Conservation (phyloP, 805 yeast species). For the Tetrapisispora nanseiensis region DNA sequence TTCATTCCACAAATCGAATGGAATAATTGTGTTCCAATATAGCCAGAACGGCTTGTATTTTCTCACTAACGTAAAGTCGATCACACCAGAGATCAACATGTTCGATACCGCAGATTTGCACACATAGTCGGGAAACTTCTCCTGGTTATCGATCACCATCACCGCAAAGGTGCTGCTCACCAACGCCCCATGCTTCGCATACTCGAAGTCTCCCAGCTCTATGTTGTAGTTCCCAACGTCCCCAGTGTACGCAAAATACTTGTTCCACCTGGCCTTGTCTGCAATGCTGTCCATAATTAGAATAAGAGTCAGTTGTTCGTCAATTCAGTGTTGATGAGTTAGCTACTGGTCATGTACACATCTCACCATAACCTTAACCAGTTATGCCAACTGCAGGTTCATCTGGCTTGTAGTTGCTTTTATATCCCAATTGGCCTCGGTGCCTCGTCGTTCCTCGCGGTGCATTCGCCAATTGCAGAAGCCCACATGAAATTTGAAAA, state of each 20-base stretch:
- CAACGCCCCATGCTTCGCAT: background rate
- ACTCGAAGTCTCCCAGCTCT: background rate
- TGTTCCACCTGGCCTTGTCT: background rate
- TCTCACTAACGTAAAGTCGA: background rate
- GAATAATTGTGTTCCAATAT: background rate
- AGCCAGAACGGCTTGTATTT: background rate
- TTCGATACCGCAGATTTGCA: background rate
- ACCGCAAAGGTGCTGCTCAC: background rate
- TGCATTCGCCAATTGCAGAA: no score
- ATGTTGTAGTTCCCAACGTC: background rate
- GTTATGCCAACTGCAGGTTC: no score
- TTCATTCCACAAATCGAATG: background rate
- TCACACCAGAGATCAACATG: background rate
- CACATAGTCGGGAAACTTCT: background rate
- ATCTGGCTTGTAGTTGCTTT: no score
- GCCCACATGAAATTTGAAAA: no score
- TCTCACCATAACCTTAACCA: no score
- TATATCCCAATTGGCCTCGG: no score
- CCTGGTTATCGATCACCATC: background rate
- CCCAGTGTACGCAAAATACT: background rate
- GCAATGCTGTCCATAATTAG: background rate
- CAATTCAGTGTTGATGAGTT: no score
- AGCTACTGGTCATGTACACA: no score
- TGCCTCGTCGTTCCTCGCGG: no score
- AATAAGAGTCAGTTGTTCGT: no score